Base-by-base conservation (phyloP, 2,329 filamentous ascomycete genomes). In the Aspergillus arachidicola region DNA sequence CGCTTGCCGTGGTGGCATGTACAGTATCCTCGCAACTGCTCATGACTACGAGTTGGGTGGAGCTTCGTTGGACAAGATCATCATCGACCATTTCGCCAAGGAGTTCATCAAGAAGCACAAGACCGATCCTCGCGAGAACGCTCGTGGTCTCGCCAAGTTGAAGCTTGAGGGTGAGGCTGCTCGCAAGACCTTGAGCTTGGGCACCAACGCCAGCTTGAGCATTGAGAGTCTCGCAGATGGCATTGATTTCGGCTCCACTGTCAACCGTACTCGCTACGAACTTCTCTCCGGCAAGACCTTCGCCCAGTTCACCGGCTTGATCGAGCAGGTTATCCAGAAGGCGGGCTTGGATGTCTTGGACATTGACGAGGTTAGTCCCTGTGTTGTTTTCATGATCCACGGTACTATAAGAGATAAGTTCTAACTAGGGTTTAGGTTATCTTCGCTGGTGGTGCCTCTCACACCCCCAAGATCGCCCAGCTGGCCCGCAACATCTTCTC, bases 101-200 rank as follows among this genome's bases (percentile, higher is more conserved):
- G 95, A 99, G 81, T 99, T 99, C 82, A 87, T 95, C 75, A 98
- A 99, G 87, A 97, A 96, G 86, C 88, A 98, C 86, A 90, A 89
- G 82, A 87, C 87, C 62, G 95, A 98, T 79, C 95, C 95, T 26
- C 87, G 94, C 71, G 86, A 89, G 75, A 92, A 95, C 76, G 85
- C 89, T 60, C 89, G 89, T 73, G 91, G 91, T 72, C 82, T 97
- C 72, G 94, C 95, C 65, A 99, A 98, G 86, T 84, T 99, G 69
- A 94, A 93, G 80, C 85, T 93, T 55, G 95, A 98, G 83, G 87
- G 93, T 68, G 95, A 99, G 82, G 86, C 89, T 56, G 90, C 94
- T 72, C 97, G 96, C 87, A 95, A 95, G 83, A 89, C 94, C 26
- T 87, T 99, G 64, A 95, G 91, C 75, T 86, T 97, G 73, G 93